Base-by-base conservation (phyloP, 2,329 filamentous ascomycete genomes). In the Ilyonectria destructans region DNA sequence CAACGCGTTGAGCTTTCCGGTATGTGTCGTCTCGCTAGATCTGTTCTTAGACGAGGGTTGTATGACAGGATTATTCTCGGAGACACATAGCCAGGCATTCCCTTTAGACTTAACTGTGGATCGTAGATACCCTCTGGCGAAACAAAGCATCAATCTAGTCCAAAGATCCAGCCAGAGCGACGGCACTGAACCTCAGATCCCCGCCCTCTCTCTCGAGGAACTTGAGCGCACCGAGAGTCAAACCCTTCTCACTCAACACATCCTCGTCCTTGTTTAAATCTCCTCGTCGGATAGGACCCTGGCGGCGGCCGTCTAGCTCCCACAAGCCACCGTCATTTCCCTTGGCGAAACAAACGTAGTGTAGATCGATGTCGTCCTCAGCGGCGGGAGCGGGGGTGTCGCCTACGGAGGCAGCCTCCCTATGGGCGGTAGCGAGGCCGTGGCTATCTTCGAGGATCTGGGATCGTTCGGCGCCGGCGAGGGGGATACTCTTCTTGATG, bases 311-410 rank as follows among this genome's bases (percentile, higher is more conserved):
- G 73, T 90, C 88, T 12, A 90, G 84, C 83, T 90, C 88, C 87
- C 88, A 90, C 43, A 90, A 76, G 13, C 79, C 88, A 62, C 91
- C 91, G 79, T 93, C 90, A 58, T 82, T 82, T 35, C 85, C 85
- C 84, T 95, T 96, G 59, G 96, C 93, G 81, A 98, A 99, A 78
- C 94, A 96, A 54, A 98, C 96, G 80, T 97, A 98, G 84, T 99
- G 96, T 75, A 98, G 85, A 78, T 98, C 96, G n/a, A 97, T 87
- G 73, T 92, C 89, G 75, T 93, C 93, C n/a, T 90, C 88, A 9
- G 94, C 94, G 61, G 88, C 83, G 0, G 96, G 96, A 1, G 95
- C 93, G 13, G 86, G 78, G 1, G 95, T 97, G 78, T 96, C 94
- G 19, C 96, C 96, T 68, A 87, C 84, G 8, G 87, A 87, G 6